Evolutionary conservation across 768 basidiomycete species (phyloP), one percentile per base, ranked within the genome.

Genomic region (Panus rudis): DNA sequence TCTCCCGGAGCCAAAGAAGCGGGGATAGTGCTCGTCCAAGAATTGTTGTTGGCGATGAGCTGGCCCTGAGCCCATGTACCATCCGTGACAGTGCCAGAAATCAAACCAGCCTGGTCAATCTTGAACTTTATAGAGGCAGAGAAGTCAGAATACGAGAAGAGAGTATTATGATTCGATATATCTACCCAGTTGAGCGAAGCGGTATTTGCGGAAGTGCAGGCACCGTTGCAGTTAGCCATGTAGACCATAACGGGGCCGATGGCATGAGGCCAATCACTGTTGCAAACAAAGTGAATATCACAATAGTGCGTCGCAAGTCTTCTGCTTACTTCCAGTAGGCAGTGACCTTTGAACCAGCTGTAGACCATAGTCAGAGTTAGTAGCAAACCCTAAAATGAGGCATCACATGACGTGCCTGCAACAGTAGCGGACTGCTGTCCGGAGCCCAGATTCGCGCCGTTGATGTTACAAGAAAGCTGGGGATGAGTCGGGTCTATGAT

Each of bases 401-500:
- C 11, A 3, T 22, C 8, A n/a, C 26, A n/a, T 17, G 22, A 21
- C 52, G 28, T 26, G 50, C 54, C 51, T 10, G 61, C 52, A 24
- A 67, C 66, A 4, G 63, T 66, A 1, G 66, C 66, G 10, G 64
- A 59, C 13, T 60, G 60, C 50, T 68, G 67, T 23, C 52, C 44
- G 31, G 57, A 50, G 32, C 60, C 59, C n/a, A 57, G 49, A 6
- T 56, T 52, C 1, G 64, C 60, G 27, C 67, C 66, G 42, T 62
- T 56, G 41, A 50, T 52, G 50, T 69, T 69, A 55, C 67, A 69
- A 1, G 66, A 54, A 31, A 69, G 53, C 39, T 41, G 46, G 6
- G 63, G 41, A 39, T 63, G 60, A n/a, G 60, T 63, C 10, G 64
- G 57, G 51, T 58, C 53, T 16, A 60, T 61, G 52, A 69, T 60